These are phyloP conservation scores for Casaregolazyma lundiana DNA, from an alignment of 1,139 yeast genomes.

Conservation along the genomic window DNA sequence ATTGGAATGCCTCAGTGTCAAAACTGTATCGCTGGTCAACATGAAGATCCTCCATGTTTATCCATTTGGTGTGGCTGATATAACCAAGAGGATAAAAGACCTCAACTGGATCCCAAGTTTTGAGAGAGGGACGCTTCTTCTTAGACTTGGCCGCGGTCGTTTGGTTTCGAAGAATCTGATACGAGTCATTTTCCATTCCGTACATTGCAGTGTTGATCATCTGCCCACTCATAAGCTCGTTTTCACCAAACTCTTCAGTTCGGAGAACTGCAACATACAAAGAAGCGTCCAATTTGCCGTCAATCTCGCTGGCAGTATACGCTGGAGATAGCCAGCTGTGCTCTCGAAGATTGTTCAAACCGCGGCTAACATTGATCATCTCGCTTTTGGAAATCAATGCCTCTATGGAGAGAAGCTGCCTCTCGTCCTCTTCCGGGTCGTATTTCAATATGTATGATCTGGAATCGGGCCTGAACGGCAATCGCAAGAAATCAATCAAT, in stretches of 20 bases:
- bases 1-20: conserved; percentile 17
- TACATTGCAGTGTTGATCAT: background rate
- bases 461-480: background rate
- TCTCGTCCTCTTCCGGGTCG: background rate
- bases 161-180: background rate
- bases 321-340: background rate
- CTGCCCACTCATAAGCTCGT: background rate
- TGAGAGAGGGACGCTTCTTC: conserved; percentile 14
- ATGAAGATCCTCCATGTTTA: conserved; percentile 18
- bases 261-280: conserved; percentile 19
- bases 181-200: background rate
- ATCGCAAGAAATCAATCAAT: background rate
- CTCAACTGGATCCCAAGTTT: conserved; percentile 22
- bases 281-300: conserved; percentile 11
- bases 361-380: background rate
- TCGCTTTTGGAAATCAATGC: conserved; percentile 20
- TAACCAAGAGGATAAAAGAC: conserved; percentile 22
- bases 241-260: conserved; percentile 7
- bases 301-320: background rate
- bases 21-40: conserved; percentile 16
- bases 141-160: conserved; percentile 12
- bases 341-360: background rate
- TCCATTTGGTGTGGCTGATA: conserved; percentile 18
- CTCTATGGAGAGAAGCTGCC: conserved; percentile 24
- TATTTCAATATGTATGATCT: background rate